phyloP scores from a whole-genome alignment of 1,284 basidiomycete species.

The Kalmanozyma brasiliensis region DNA sequence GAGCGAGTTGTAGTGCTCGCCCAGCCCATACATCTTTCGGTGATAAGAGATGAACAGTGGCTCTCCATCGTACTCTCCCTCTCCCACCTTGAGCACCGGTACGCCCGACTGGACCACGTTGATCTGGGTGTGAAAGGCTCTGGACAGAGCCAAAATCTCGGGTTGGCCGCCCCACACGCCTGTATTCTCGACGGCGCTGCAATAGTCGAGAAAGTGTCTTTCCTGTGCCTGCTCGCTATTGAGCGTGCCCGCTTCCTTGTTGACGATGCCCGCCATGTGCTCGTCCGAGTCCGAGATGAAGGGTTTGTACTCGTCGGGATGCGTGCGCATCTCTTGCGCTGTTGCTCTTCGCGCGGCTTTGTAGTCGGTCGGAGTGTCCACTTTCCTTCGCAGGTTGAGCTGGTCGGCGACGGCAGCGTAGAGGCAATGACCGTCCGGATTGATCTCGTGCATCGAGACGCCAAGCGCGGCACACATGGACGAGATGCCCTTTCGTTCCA shows the following conservation, averaged over 20 bases:
- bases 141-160: slow-evolving; percentile 88
- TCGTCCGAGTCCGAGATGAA: slow-evolving; percentile 77
- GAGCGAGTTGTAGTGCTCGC: slow-evolving; percentile 66
- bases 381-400: slow-evolving; percentile 59
- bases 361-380: slow-evolving; percentile 68
- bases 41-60: slow-evolving; percentile 61
- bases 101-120: slow-evolving; percentile 87
- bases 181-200: slow-evolving; percentile 81
- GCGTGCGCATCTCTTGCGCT: slow-evolving; percentile 82
- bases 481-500: slow-evolving; percentile 51
- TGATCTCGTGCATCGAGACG: slow-evolving; percentile 72
- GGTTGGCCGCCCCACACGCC: slow-evolving; percentile 97
- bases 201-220: slow-evolving; percentile 80
- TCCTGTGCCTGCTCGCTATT: slow-evolving; percentile 70
- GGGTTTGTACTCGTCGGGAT: slow-evolving; percentile 91
- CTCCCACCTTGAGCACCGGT: slow-evolving; percentile 79
- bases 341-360: slow-evolving; percentile 75
- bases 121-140: slow-evolving; percentile 85
- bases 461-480: slow-evolving; percentile 53
- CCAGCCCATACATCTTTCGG: slow-evolving; percentile 64
- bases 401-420: slow-evolving; percentile 92
- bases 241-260: slow-evolving; percentile 76
- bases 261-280: slow-evolving; percentile 72
- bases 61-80: slow-evolving; percentile 71
- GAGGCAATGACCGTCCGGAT: slow-evolving; percentile 93